Base-by-base conservation (phyloP, 306 rosid genomes). In the Sicyos edulis region DNA sequence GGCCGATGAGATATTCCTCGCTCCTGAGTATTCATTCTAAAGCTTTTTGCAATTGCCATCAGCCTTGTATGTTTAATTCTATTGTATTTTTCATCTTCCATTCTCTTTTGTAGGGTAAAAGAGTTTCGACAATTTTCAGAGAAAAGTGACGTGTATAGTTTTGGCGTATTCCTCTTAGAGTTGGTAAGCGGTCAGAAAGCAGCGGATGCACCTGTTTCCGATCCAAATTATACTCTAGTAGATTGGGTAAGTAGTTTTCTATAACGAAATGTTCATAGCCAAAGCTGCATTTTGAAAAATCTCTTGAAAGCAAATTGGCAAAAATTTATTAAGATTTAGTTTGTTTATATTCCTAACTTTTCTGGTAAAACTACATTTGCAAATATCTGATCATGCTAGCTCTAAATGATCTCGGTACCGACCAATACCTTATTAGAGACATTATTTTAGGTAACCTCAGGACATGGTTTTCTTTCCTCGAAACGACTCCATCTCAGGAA, bases 101-200 rank as follows among this genome's bases (percentile, higher is more conserved):
- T 78, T 15, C 60, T 24, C 16, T 85, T 62, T 55, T 78, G 81
- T 92, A 92, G 98, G 83, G 98, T 83, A 78, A 86, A 74, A 80
- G 98, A 90, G 80, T 92, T 92, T 80, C 79, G 92, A 80, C 81
- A 75, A 68, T 92, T 84, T 85, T 92, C 98, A 15, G 98, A 92
- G 74, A 92, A 92, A 80, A 92, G 92, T 24, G 98, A 92, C 56
- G 86, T 81, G 12, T 92, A 89, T 80, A 90, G 98, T 81, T 92
- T 85, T 71, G 98, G 96, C 0, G 89, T 88, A 52, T 92, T 92
- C 75, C 87, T 92, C 56, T 73, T 92, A 75, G 98, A 92, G 80
- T 76, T 92, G 75, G 84, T 86, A 34, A 88, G 96, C 44, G 96
- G 98, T 22, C 78, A 64, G 73, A 84, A 92, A 84, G 98, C 98